Evolutionary conservation across 1,139 yeast species (phyloP).

Genomic region (Blastobotrys proliferans): DNA sequence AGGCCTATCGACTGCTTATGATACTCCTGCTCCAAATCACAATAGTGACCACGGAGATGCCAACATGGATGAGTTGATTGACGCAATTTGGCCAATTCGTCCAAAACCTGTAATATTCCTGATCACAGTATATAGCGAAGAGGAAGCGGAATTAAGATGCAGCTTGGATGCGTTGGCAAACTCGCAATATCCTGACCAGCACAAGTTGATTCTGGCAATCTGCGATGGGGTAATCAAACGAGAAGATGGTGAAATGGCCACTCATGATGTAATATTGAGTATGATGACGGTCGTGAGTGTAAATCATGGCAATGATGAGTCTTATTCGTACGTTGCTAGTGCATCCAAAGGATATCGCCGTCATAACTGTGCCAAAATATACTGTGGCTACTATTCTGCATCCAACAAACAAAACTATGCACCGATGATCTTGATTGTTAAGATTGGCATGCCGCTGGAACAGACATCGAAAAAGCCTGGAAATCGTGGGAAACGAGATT

Average conservation of each 20-base stretch:
- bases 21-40: neutral
- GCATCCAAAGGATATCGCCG: slow-evolving; percentile 91
- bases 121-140: slow-evolving; percentile 35
- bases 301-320: slow-evolving; percentile 57
- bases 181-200: slow-evolving; percentile 29
- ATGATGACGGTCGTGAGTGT: too few relatives aligned
- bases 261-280: slow-evolving; percentile 82
- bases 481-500: slow-evolving; percentile 96
- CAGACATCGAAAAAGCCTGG: slow-evolving; percentile 81
- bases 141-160: slow-evolving; percentile 29
- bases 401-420: slow-evolving; percentile 63
- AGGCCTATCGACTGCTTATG: slow-evolving; percentile 1
- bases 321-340: slow-evolving; percentile 77
- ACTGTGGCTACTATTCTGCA: slow-evolving; percentile 74
- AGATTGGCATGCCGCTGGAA: slow-evolving; percentile 91
- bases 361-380: slow-evolving; percentile 95
- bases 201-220: slow-evolving; percentile 31
- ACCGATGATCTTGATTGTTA: slow-evolving; percentile 77
- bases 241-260: slow-evolving; percentile 42
- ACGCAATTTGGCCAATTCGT: slow-evolving; percentile 2
- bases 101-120: slow-evolving; percentile 46
- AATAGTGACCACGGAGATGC: neutral
- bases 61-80: neutral
- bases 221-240: slow-evolving; percentile 36
- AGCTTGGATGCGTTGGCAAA: slow-evolving; percentile 33